Percentiles rank a stretch among this genome's conserved stretches.
phyloP scores from a whole-genome alignment of 768 basidiomycete genomes.

The Mycena metata region DNA sequence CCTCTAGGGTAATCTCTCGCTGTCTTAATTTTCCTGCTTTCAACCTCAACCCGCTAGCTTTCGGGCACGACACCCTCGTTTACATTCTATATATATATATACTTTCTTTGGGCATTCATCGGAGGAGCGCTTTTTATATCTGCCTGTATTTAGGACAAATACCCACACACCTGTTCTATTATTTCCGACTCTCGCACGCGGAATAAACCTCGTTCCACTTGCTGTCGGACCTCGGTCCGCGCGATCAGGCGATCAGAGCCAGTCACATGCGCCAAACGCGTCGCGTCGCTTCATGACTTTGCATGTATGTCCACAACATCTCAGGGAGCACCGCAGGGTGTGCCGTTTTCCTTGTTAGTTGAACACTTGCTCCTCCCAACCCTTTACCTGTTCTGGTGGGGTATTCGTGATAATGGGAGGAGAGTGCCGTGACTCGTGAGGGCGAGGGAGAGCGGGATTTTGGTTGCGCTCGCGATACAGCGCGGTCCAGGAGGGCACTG shows the following conservation, averaged over 20 bases:
- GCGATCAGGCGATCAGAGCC: too few species aligned
- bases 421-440: conserved; percentile 40
- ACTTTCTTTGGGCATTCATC: conserved; percentile 26
- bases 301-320: conserved; percentile 8
- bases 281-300: background rate
- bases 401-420: conserved; percentile 25
- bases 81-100: background rate
- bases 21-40: conserved; percentile 29
- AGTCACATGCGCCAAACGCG: too few species aligned
- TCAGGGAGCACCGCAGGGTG: conserved; percentile 22
- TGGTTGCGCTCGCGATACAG: conserved; percentile 56
- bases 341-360: conserved; percentile 62
- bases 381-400: conserved; percentile 46
- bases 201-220: too few species aligned
- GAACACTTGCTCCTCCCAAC: background rate
- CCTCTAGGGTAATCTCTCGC: conserved; percentile 26
- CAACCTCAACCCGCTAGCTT: conserved; percentile 20
- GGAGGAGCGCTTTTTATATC: conserved; percentile 22
- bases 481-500: conserved; percentile 85
- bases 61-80: conserved; percentile 35
- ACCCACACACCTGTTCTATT: too few species aligned
- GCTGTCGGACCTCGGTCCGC: too few species aligned
- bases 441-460: conserved; percentile 54
- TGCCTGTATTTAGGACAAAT: conserved; percentile 30
- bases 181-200: too few species aligned